Percentiles rank a stretch among this genome's conserved stretches.
Evolutionary conservation across 1,284 basidiomycete genomes (phyloP).

Genomic region (Schizopora paradoxa): DNA sequence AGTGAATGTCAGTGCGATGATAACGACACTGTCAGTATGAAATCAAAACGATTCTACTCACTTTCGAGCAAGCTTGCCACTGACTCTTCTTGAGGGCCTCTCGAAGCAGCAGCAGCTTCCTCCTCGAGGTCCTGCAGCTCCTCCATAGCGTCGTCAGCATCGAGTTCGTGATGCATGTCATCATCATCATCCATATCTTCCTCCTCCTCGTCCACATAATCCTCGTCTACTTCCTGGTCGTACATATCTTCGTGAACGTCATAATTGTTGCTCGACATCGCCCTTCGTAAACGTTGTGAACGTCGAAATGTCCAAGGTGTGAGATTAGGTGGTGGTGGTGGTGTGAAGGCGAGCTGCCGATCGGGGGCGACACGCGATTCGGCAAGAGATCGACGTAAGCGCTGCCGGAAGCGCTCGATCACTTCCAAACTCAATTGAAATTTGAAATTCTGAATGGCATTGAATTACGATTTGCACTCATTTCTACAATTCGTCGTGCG

Average conservation of each 20-base stretch:
- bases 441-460: too few species aligned
- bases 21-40: neutral
- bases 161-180: slow-evolving; percentile 31
- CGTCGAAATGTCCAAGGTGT: too few species aligned
- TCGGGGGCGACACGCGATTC: too few species aligned
- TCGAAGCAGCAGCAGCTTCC: neutral
- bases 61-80: slow-evolving; percentile 12
- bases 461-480: too few species aligned
- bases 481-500: neutral
- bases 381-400: too few species aligned
- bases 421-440: too few species aligned
- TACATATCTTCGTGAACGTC: slow-evolving; percentile 20
- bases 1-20: neutral
- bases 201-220: slow-evolving; percentile 22
- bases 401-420: too few species aligned
- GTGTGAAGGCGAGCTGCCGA: too few species aligned
- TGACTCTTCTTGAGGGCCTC: slow-evolving; percentile 4
- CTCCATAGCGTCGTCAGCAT: slow-evolving; percentile 35
- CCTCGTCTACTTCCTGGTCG: slow-evolving; percentile 10
- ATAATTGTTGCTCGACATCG: slow-evolving; percentile 20
- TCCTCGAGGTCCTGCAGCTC: slow-evolving; percentile 20
- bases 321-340: too few species aligned
- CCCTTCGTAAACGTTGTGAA: too few species aligned
- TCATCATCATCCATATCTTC: slow-evolving; percentile 23
- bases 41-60: neutral